Percentiles rank a stretch among this genome's conserved stretches.
These are phyloP conservation scores for Monascus ruber DNA, from an alignment of 2,329 filamentous ascomycete species.

Conservation along the genomic window DNA sequence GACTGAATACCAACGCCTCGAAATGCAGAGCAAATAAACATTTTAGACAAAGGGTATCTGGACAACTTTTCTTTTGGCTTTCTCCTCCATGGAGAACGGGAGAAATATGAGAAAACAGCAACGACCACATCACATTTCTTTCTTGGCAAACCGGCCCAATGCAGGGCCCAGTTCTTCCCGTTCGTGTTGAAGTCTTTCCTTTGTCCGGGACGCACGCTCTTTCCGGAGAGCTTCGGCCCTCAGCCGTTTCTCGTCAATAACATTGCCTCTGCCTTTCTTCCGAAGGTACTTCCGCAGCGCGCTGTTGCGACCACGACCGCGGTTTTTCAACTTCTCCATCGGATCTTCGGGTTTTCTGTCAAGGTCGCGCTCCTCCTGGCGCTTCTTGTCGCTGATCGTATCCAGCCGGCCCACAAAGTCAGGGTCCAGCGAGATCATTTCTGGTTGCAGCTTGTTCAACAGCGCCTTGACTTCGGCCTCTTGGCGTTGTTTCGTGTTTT, in stretches of 20 bases:
- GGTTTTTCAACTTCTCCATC: conserved; percentile 55
- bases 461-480: conserved; percentile 82
- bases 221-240: conserved; percentile 72
- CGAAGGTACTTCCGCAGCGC: conserved; percentile 76
- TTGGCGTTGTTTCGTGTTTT: conserved; percentile 82
- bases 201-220: conserved; percentile 54
- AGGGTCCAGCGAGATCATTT: conserved; percentile 93
- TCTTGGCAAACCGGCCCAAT: conserved; percentile 71
- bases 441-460: conserved; percentile 87
- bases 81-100: conserved; percentile 3
- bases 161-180: conserved; percentile 73
- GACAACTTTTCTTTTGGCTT: conserved; percentile 1
- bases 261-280: conserved; percentile 85
- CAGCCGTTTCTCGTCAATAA: conserved; percentile 90
- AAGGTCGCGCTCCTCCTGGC: conserved; percentile 64
- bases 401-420: conserved; percentile 86
- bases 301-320: conserved; percentile 79
- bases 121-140: conserved; percentile 28
- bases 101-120: conserved; percentile 6
- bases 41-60: conserved; percentile 10
- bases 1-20: background rate
- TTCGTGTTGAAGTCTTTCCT: conserved; percentile 55
- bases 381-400: conserved; percentile 64
- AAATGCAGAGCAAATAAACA: background rate
- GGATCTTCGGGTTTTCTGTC: conserved; percentile 56